phyloP scores from a whole-genome alignment of 208 protist species.

The Leishmania tropica region DNA sequence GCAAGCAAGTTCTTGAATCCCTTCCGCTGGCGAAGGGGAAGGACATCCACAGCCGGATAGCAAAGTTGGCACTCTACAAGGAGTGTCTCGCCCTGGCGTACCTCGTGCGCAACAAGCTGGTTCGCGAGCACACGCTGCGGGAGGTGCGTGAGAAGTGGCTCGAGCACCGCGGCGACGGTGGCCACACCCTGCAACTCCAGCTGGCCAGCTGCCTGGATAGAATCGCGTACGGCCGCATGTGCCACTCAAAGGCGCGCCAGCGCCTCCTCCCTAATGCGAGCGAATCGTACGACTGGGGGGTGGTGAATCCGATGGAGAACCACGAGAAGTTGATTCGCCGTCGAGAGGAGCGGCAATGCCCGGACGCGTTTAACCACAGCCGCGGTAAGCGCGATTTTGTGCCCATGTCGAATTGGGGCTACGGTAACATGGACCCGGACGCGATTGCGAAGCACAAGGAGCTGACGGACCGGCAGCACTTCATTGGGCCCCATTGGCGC shows the following conservation, averaged over 20 bases:
- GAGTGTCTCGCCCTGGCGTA: slow-evolving; percentile 83
- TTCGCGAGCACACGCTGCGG: slow-evolving; percentile 71
- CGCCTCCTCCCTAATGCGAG: slow-evolving; percentile 83
- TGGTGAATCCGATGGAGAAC: slow-evolving; percentile 85
- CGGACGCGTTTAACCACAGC: slow-evolving; percentile 82
- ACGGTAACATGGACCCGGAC: slow-evolving; percentile 90
- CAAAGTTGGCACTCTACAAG: slow-evolving; percentile 87
- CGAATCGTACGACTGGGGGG: slow-evolving; percentile 82
- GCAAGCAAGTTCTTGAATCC: slow-evolving; percentile 73
- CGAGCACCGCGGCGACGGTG: slow-evolving; percentile 79
- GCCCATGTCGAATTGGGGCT: slow-evolving; percentile 92
- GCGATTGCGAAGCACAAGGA: slow-evolving; percentile 87
- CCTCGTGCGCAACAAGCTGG: slow-evolving; percentile 62
- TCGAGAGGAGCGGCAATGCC: slow-evolving; percentile 68
- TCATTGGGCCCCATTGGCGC: slow-evolving; percentile 89
- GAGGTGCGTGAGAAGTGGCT: slow-evolving; percentile 85
- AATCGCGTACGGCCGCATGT: slow-evolving; percentile 86
- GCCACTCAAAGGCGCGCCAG: slow-evolving; percentile 80
- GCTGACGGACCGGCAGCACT: slow-evolving; percentile 82
- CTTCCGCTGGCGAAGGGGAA: slow-evolving; percentile 86
- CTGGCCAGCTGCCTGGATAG: slow-evolving; percentile 84
- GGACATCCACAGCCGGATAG: slow-evolving; percentile 75
- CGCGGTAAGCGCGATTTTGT: slow-evolving; percentile 85
- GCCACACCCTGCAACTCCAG: slow-evolving; percentile 81
- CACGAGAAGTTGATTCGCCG: slow-evolving; percentile 59